Evolutionary conservation across 2,329 filamentous ascomycete genomes (phyloP).

Genomic region (Neonectria ditissima): DNA sequence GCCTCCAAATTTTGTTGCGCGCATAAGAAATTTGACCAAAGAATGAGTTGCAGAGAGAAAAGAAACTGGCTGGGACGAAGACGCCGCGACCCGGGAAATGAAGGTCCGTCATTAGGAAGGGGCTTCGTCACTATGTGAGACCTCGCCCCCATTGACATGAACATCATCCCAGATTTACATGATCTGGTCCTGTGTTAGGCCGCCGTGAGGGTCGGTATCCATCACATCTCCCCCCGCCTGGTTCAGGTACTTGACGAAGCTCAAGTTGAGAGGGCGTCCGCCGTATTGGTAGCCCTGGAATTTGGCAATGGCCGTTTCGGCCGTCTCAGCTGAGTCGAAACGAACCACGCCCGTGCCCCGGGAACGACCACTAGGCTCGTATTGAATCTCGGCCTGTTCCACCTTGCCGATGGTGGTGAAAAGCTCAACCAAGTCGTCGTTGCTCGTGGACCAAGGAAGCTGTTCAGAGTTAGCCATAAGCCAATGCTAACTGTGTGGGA

Average conservation of each 20-base stretch:
- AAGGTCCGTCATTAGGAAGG: slow-evolving; percentile 22
- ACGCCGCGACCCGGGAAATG: slow-evolving; percentile 22
- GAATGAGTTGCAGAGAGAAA: slow-evolving; percentile 41
- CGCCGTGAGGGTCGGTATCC: slow-evolving; percentile 82
- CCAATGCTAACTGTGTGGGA: not conserved
- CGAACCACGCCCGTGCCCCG: slow-evolving; percentile 96
- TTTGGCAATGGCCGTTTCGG: slow-evolving; percentile 94
- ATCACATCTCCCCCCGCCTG: slow-evolving; percentile 76
- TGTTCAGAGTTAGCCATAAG: slow-evolving; percentile 54
- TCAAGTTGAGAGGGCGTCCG: slow-evolving; percentile 90
- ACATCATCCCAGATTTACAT: slow-evolving; percentile 69
- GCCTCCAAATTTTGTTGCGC: slow-evolving; percentile 44
- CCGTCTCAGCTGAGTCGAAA: slow-evolving; percentile 85
- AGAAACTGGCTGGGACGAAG: slow-evolving; percentile 23
- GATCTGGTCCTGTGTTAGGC: slow-evolving; percentile 96
- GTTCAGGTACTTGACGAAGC: slow-evolving; percentile 92
- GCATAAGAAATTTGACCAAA: slow-evolving; percentile 34
- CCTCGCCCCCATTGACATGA: slow-evolving; percentile 28
- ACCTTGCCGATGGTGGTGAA: slow-evolving; percentile 99
- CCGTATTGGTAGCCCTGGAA: slow-evolving; percentile 99
- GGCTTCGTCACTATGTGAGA: slow-evolving; percentile 19
- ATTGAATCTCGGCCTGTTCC: slow-evolving; percentile 98
- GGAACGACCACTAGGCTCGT: slow-evolving; percentile 95
- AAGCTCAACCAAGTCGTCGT: slow-evolving; percentile 94
- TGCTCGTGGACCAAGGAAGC: slow-evolving; percentile 99